Percentiles rank a stretch among this genome's conserved stretches.
Conservation (phyloP, 352 stramenopile species). For the Pythium coloratum region DNA sequence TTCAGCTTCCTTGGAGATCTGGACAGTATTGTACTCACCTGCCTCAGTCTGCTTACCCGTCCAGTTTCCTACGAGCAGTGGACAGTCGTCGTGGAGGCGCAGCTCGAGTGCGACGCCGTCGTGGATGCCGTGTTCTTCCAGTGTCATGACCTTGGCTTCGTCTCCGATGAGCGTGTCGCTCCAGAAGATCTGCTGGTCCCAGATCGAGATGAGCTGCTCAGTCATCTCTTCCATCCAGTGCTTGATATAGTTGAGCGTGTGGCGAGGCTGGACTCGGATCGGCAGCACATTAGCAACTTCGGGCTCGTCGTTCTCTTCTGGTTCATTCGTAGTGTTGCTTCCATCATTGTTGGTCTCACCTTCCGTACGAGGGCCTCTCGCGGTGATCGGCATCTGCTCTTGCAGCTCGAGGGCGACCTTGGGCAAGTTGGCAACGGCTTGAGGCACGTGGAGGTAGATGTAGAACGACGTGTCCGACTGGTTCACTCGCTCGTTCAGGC, state of each 20-base stretch:
- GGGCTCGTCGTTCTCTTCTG: constrained; percentile 26
- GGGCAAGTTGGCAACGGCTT: constrained; percentile 60
- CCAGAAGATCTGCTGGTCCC: constrained; percentile 82
- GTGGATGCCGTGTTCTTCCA: constrained; percentile 71
- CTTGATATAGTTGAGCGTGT: constrained; percentile 84
- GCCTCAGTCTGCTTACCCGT: constrained; percentile 47
- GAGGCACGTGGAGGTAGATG: constrained; percentile 64
- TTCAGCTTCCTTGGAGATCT: constrained; percentile 82
- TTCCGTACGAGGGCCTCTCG: constrained; percentile 14
- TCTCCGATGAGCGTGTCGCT: constrained; percentile 75
- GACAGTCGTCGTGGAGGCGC: constrained; percentile 75
- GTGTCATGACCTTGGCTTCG: constrained; percentile 67
- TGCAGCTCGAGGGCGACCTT: constrained; percentile 72
- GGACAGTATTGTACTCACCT: constrained; percentile 77
- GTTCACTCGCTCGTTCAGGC: constrained; percentile 53
- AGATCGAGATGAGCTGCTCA: constrained; percentile 77
- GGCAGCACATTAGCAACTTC: constrained; percentile 37
- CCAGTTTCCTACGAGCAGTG: constrained; percentile 66
- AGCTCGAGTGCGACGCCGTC: constrained; percentile 69
- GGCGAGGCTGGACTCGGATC: constrained; percentile 57
- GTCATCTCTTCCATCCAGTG: constrained; percentile 82
- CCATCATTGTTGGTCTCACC: constrained; percentile 1
- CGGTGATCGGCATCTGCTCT: constrained; percentile 34
- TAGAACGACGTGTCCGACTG: constrained; percentile 56
- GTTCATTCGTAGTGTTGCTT: constrained; percentile 15